These are phyloP conservation scores for Prunus mume DNA, from an alignment of 306 rosid species.

Conservation along the genomic window DNA sequence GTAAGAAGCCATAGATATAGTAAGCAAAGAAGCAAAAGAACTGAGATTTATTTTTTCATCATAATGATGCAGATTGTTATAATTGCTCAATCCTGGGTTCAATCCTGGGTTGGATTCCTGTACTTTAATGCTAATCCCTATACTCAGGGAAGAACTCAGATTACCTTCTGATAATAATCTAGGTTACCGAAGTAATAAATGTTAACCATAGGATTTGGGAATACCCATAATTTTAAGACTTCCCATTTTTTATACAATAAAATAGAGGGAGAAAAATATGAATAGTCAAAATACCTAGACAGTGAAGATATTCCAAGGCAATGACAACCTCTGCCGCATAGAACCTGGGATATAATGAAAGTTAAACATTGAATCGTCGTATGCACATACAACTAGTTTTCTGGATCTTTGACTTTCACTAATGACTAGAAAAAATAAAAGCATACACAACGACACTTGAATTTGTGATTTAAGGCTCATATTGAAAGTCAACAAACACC, in stretches of 20 bases:
- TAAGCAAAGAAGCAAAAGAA: not conserved
- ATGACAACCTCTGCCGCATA: constrained; percentile 90
- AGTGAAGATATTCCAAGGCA: constrained; percentile 93
- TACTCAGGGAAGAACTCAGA: not conserved
- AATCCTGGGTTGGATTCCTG: not conserved
- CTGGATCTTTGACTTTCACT: not conserved
- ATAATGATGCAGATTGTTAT: not conserved
- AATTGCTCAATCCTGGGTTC: not conserved
- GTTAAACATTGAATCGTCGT: constrained; percentile 8
- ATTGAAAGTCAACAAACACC: not conserved
- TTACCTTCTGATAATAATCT: not conserved
- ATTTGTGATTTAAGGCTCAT: not conserved
- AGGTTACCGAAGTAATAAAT: not conserved
- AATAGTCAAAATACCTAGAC: constrained; percentile 62
- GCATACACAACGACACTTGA: not conserved
- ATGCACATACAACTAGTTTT: not conserved
- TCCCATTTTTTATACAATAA: not conserved
- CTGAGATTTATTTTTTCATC: not conserved
- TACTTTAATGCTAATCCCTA: not conserved
- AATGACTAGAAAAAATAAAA: not conserved
- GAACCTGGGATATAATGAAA: constrained; percentile 53
- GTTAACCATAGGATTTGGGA: not conserved
- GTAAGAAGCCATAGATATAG: constrained; percentile 28
- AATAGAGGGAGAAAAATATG: constrained; percentile 13
- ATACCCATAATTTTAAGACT: not conserved